phyloP scores from a whole-genome alignment of 2,329 filamentous ascomycete genomes.

The Paecilomyces sp. region DNA sequence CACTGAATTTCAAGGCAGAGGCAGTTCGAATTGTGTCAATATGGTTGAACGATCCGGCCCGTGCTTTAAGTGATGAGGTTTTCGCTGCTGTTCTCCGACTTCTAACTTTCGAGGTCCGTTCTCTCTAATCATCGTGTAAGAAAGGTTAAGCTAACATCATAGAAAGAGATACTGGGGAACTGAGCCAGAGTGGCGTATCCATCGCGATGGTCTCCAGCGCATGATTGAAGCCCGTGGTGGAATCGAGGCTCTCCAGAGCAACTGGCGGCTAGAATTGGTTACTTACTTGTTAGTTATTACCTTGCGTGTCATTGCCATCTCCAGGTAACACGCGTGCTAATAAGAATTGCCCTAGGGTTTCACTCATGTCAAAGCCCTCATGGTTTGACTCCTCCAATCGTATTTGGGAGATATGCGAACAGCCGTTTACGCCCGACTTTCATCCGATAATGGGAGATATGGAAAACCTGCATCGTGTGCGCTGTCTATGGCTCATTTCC shows the following conservation, averaged over 20 bases:
- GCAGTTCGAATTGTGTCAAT: slow-evolving; percentile 27
- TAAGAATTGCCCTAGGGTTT: slow-evolving; percentile 13
- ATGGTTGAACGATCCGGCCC: slow-evolving; percentile 22
- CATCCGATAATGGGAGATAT: not conserved
- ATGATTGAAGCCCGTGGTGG: slow-evolving; percentile 30
- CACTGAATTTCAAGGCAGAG: slow-evolving; percentile 24
- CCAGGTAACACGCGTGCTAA: not conserved
- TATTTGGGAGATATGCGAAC: not conserved
- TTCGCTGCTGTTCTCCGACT: slow-evolving; percentile 26
- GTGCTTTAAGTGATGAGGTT: slow-evolving; percentile 25
- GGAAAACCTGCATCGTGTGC: slow-evolving; percentile 16
- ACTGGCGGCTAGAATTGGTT: slow-evolving; percentile 13
- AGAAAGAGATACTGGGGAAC: slow-evolving; percentile 26
- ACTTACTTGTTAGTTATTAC: not conserved
- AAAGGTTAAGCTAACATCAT: not conserved
- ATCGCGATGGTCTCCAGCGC: slow-evolving; percentile 21
- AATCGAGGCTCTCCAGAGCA: slow-evolving; percentile 16
- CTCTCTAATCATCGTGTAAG: not conserved
- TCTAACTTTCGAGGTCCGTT: slow-evolving; percentile 24
- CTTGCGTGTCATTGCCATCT: not conserved
- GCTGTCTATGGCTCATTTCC: slow-evolving; percentile 22
- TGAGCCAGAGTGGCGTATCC: slow-evolving; percentile 24
- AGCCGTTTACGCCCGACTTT: not conserved
- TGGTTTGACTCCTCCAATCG: slow-evolving; percentile 21
- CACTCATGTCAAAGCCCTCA: slow-evolving; percentile 19